Base-by-base conservation (phyloP, 2,329 filamentous ascomycete species). In the Alternaria panax region DNA sequence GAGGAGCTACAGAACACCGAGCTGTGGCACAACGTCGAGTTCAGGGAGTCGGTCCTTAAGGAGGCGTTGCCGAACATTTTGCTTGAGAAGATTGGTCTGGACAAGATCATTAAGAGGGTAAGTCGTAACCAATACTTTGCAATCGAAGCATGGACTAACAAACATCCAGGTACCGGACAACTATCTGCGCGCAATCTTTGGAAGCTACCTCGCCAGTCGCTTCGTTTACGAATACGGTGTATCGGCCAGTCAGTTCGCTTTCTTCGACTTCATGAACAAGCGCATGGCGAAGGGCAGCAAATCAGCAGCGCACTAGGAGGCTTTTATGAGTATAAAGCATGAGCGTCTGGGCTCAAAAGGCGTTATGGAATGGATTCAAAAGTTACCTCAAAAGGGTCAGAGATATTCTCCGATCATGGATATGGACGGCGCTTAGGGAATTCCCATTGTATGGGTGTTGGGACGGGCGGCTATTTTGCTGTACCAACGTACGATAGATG, bases 171-270 rank as follows among this genome's bases (percentile, higher is more conserved):
- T 99, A 22, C 95, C 95, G 1, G 92, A 97, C 63, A 90, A 89
- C 69, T 99, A 99, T 77, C 87, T 99, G 64, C 88, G 93, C 67
- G 90, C 93, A 66, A 98, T 99, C 77, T 99, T 99, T 75, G 95
- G 95, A 69, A 96, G 92, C 77, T 97, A 94, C 81, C 85, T 99
- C 68, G 94, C 95, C 48, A 96, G 91, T 74, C 90, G 95, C 42
- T 99, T 99, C 78, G 92, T 99, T 40, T 99, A 99, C 79, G 88
- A 96, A 78, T 95, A 94, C 77, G 95, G 95, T 73, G 93, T 93
- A 77, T 90, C 87, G 67, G 93, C 95, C 5, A 95, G 90, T 82
- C 94, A 97, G 74, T 98, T 99, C 82, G 93, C 94, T 38, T 99
- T 99, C 85, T 99, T 96, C 80, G 92, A 96, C 78, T 99, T 98